These are phyloP conservation scores for Tillandsia fasciculata DNA, from an alignment of 176 grass and related monocot genomes.

Conservation along the genomic window DNA sequence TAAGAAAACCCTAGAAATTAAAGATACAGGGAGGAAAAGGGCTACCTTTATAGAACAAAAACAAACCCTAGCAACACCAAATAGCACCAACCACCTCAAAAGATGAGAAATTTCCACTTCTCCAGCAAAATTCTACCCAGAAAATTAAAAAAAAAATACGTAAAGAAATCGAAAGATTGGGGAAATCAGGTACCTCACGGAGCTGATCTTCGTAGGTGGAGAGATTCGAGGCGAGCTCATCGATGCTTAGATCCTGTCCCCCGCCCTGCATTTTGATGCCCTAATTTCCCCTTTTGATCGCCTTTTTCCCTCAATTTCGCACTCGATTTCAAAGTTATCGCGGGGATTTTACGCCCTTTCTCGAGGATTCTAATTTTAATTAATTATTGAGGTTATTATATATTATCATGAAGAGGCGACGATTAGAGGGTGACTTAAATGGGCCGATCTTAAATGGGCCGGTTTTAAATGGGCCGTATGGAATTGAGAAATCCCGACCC, in stretches of 20 bases:
- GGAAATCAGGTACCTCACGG: conserved; percentile 37
- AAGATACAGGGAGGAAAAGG: not conserved
- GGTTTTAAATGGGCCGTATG: too few relatives aligned
- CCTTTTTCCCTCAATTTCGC: not conserved
- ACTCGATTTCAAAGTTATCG: not conserved
- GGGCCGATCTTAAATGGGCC: too few relatives aligned
- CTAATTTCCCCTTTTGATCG: not conserved
- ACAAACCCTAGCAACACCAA: conserved; percentile 3
- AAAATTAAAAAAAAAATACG: not conserved
- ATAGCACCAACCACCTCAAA: not conserved
- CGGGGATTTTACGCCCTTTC: too few relatives aligned
- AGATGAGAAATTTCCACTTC: too few relatives aligned
- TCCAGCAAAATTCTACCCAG: not conserved
- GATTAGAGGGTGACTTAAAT: too few relatives aligned
- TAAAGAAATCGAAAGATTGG: not conserved
- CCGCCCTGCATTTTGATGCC: conserved; percentile 20
- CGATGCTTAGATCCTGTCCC: conserved; percentile 77
- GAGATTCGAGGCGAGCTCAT: conserved; percentile 87
- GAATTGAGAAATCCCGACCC: too few relatives aligned
- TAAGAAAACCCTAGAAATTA: not conserved
- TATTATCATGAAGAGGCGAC: too few relatives aligned
- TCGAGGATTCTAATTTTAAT: too few relatives aligned
- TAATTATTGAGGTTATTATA: too few relatives aligned
- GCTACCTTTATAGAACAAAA: not conserved
- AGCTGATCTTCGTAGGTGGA: conserved; percentile 92